phyloP scores from a whole-genome alignment of 305 asterid genomes.

The Solanum hybrid region DNA sequence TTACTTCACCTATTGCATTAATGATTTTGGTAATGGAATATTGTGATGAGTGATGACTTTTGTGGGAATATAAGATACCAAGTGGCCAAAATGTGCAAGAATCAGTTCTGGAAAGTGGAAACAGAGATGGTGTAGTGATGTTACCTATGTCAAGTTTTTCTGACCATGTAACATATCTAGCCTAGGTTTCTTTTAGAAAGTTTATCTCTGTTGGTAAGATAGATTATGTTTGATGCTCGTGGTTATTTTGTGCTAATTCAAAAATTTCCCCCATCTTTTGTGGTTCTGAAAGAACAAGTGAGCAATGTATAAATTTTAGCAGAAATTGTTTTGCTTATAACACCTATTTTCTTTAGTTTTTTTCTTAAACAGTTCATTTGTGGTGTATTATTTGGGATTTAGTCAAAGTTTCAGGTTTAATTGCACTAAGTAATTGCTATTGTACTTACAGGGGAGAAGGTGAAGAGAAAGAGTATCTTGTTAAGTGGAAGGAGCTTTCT shows the following conservation, averaged over 20 bases:
- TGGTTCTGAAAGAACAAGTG: background rate
- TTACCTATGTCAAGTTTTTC: background rate
- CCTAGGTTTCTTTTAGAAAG: background rate
- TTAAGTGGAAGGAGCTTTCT: conserved; percentile 96
- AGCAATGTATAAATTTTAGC: background rate
- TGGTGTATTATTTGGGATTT: background rate
- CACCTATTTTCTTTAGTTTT: background rate
- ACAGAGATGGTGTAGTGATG: background rate
- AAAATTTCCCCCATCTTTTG: background rate
- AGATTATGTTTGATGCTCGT: background rate
- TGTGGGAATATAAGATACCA: background rate
- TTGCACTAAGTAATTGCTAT: background rate
- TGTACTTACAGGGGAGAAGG: conserved; percentile 39
- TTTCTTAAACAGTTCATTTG: background rate
- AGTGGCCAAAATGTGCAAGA: background rate
- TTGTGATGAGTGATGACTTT: background rate
- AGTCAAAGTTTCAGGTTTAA: background rate
- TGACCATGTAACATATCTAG: background rate
- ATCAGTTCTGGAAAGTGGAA: background rate
- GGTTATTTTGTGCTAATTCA: background rate
- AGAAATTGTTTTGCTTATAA: background rate
- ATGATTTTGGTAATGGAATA: background rate
- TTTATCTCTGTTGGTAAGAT: background rate
- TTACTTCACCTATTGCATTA: background rate
- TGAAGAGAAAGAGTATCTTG: conserved; percentile 79